Conservation (phyloP, 2,329 filamentous ascomycete species). For the Aphanoascus verrucosus region DNA sequence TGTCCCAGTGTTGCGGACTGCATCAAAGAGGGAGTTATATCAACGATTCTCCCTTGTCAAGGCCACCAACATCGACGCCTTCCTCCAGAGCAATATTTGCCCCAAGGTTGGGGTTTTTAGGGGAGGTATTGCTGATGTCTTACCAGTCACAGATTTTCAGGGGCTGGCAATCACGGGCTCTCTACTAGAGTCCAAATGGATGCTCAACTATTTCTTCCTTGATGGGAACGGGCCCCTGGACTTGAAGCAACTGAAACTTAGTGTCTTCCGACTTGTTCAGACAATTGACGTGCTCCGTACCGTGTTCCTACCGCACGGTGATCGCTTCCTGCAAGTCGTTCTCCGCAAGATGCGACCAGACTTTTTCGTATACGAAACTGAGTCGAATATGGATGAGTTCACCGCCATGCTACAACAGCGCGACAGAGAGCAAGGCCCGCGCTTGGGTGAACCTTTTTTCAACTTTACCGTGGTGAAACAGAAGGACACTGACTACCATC, state of each 20-base stretch:
- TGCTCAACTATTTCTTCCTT: slow-evolving; percentile 54
- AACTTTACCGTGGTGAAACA: slow-evolving; percentile 46
- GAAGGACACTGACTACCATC: slow-evolving; percentile 31
- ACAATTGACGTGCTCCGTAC: slow-evolving; percentile 56
- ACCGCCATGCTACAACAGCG: slow-evolving; percentile 44
- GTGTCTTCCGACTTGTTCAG: slow-evolving; percentile 43
- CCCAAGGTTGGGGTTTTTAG: slow-evolving; percentile 38
- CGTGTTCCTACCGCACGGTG: slow-evolving; percentile 48
- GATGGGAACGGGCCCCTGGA: slow-evolving; percentile 40
- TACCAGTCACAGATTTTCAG: slow-evolving; percentile 47
- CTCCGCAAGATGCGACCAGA: slow-evolving; percentile 44
- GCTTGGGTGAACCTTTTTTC: slow-evolving; percentile 50
- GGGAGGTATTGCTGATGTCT: slow-evolving; percentile 42
- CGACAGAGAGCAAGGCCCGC: slow-evolving; percentile 47
- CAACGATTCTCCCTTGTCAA: slow-evolving; percentile 16
- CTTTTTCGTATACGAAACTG: slow-evolving; percentile 43
- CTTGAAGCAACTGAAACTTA: slow-evolving; percentile 37
- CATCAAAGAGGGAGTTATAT: slow-evolving; percentile 16
- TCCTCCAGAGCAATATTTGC: slow-evolving; percentile 36
- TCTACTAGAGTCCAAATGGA: slow-evolving; percentile 46
- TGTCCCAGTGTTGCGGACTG: slow-evolving; percentile 10
- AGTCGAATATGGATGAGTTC: slow-evolving; percentile 43
- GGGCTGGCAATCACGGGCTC: slow-evolving; percentile 49
- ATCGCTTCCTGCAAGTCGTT: slow-evolving; percentile 47
- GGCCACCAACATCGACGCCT: slow-evolving; percentile 22